Conservation (phyloP, 2,329 filamentous ascomycete genomes). For the Drechslerella dactyloides region DNA sequence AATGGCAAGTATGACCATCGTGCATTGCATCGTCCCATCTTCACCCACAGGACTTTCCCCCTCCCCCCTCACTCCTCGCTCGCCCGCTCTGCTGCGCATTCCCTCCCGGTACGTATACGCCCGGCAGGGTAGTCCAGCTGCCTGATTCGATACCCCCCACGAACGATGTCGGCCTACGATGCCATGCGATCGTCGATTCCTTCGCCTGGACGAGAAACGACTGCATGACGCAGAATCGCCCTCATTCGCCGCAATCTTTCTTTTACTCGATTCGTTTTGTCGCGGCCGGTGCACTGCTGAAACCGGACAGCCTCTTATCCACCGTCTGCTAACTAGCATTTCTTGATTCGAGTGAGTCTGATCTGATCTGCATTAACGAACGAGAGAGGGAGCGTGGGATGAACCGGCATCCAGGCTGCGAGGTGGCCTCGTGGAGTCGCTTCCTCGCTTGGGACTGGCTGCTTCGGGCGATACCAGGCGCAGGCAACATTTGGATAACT, state of each 20-base stretch:
- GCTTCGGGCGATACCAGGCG: conserved; percentile 36
- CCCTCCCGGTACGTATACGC: conserved; percentile 36
- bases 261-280: conserved; percentile 50
- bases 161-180: conserved; percentile 33
- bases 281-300: conserved; percentile 45
- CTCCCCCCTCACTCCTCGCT: no score
- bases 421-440: conserved; percentile 46
- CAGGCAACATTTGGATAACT: background rate
- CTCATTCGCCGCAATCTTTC: conserved; percentile 22
- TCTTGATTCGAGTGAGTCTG: no score
- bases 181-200: background rate
- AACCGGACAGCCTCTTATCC: conserved; percentile 33
- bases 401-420: conserved; percentile 32
- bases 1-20: conserved; percentile 46
- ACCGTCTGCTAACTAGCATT: no score
- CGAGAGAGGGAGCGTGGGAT: conserved; percentile 29
- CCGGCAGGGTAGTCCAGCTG: conserved; percentile 27
- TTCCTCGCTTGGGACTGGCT: conserved; percentile 48
- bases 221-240: conserved; percentile 28
- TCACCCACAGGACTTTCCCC: no score
- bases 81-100: conserved; percentile 24
- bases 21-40: conserved; percentile 32
- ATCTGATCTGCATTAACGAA: conserved; percentile 23
- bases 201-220: conserved; percentile 10
- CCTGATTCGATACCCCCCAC: conserved; percentile 19